Base-by-base conservation (phyloP, 441 rosid genomes). In the Gossypium davidsonii region DNA sequence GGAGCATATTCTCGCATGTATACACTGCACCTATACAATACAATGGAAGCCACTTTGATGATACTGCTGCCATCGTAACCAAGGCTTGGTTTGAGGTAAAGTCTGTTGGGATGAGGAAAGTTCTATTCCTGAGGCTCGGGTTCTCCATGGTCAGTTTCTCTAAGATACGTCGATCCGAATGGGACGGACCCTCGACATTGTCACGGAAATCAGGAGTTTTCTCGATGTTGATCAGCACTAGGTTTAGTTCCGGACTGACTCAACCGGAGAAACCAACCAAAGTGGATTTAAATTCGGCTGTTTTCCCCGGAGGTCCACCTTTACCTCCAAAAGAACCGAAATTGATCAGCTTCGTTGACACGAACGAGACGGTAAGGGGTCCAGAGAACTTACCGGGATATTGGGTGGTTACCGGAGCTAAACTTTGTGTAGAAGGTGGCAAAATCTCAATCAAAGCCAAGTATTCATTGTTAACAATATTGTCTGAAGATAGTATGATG, bases 351-450 rank as follows among this genome's bases (percentile, higher is more conserved):
- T 91, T 92, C 31, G 98, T 95, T n/a, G 91, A 95, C 67, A 92
- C 90, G 10, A 92, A 87, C 77, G 98, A 91, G 80, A 91, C 82
- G 87, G 82, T 89, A 65, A 84, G 99, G 77, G 98, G 99, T 44
- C 98, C 98, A 0, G 97, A 95, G 79, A 86, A 88, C 68, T 73
- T 77, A 1, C 99, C 98, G 5, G 99, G 99, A 57, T 94, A 92
- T 80, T 94, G 98, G 99, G 97, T 92, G 73, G 87, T 92, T 57
- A 91, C 96, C 3, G 99, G 99, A 68, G 97, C 99, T 53, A 91
- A 87, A 85, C 93, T 94, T 21, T 85, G 87, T 56, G 78, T 90
- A 42, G 97, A 88, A 55, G 90, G 85, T 44, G 92, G 97, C n/a
- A 85, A 81, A 83, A 91, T 94, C 80, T 86, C 98, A 10, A 76